Conservation (phyloP, 768 basidiomycete species). For the Hemileccinum rubropunctum region DNA sequence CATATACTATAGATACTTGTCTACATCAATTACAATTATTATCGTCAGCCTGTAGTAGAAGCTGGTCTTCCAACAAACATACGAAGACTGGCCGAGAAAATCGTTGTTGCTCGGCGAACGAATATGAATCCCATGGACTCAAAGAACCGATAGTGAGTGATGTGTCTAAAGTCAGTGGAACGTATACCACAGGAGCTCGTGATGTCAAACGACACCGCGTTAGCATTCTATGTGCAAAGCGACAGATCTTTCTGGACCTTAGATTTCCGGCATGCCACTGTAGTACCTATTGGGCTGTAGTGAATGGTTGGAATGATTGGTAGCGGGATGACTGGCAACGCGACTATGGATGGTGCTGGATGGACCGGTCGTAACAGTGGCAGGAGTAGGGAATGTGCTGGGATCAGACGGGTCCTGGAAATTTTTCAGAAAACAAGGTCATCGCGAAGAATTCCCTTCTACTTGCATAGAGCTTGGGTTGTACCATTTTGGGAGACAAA, state of each 20-base stretch:
- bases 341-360: constrained; percentile 7
- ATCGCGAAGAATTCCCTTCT: background rate
- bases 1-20: too few species aligned
- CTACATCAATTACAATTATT: too few species aligned
- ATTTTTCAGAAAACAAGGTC: constrained; percentile 1
- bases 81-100: too few species aligned
- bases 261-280: constrained; percentile 27
- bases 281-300: constrained; percentile 19
- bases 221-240: background rate
- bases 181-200: too few species aligned
- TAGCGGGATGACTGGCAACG: constrained; percentile 1
- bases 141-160: too few species aligned
- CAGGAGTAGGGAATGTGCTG: constrained; percentile 33
- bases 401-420: constrained; percentile 37
- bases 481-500: constrained; percentile 17
- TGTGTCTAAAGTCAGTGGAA: too few species aligned
- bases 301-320: constrained; percentile 12
- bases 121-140: too few species aligned
- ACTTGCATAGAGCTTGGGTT: constrained; percentile 32
- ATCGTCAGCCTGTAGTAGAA: too few species aligned
- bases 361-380: constrained; percentile 8
- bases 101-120: too few species aligned
- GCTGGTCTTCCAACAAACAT: too few species aligned
- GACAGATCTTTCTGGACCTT: too few species aligned
- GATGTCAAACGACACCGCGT: background rate